These are phyloP conservation scores for Lachancea sp. DNA, from an alignment of 805 yeast genomes.

Conservation along the genomic window DNA sequence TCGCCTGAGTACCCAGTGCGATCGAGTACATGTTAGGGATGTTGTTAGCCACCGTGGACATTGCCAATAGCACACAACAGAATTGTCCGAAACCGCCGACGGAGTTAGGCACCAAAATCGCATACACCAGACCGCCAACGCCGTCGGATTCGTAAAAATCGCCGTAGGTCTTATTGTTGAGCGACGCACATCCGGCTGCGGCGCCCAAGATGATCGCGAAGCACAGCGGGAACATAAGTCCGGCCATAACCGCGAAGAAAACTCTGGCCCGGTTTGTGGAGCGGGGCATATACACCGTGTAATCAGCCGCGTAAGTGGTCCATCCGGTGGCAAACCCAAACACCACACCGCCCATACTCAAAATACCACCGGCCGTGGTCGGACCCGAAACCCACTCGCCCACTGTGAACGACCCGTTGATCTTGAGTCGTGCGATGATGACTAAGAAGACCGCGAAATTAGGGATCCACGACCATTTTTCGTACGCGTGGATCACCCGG, in stretches of 20 bases:
- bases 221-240: constrained; percentile 60
- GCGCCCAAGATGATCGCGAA: constrained; percentile 81
- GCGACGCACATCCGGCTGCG: constrained; percentile 69
- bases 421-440: constrained; percentile 69
- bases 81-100: constrained; percentile 86
- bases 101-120: constrained; percentile 69
- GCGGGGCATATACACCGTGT: constrained; percentile 78
- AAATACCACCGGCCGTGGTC: constrained; percentile 65
- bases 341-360: constrained; percentile 75
- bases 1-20: constrained; percentile 78
- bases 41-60: constrained; percentile 86
- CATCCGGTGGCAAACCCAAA: constrained; percentile 93
- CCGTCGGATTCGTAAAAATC: constrained; percentile 47
- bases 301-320: constrained; percentile 90
- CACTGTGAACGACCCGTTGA: constrained; percentile 54
- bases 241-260: constrained; percentile 57
- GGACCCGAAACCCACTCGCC: constrained; percentile 50
- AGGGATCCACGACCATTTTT: constrained; percentile 86
- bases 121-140: constrained; percentile 79
- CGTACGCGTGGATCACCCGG: constrained; percentile 71
- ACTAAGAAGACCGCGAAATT: constrained; percentile 66
- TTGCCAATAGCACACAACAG: constrained; percentile 75
- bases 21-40: constrained; percentile 92
- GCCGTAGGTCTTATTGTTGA: constrained; percentile 40
- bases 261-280: constrained; percentile 52